These are phyloP conservation scores for Cotoneaster glaucophyllus DNA, from an alignment of 306 rosid species.

Conservation along the genomic window DNA sequence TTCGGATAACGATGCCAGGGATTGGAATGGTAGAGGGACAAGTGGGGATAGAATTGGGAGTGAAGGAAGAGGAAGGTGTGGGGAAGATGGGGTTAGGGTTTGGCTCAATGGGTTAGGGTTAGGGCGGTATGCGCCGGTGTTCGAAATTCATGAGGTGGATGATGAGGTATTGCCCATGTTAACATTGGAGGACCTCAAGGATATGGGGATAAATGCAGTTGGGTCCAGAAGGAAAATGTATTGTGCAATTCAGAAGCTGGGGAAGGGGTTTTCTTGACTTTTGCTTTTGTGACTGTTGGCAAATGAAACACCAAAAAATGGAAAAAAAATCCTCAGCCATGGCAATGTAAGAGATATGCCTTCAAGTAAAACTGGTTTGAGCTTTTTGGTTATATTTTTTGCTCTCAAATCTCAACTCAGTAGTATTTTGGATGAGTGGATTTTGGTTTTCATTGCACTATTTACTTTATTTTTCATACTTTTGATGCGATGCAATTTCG, in stretches of 20 bases:
- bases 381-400: constrained; percentile 26
- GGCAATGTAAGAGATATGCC: constrained; percentile 47
- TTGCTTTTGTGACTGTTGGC: constrained; percentile 13
- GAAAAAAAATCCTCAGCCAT: constrained; percentile 32
- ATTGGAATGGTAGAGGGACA: constrained; percentile 49
- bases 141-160: constrained; percentile 92
- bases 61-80: constrained; percentile 48
- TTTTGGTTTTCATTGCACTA: constrained; percentile 22
- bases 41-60: constrained; percentile 49
- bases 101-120: constrained; percentile 91
- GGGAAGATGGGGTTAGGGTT: constrained; percentile 81
- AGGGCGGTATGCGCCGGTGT: constrained; percentile 84
- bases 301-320: constrained; percentile 4
- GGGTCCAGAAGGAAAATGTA: constrained; percentile 87
- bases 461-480: constrained; percentile 15
- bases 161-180: constrained; percentile 90
- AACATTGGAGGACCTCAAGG: constrained; percentile 82
- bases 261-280: constrained; percentile 71
- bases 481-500: constrained; percentile 28
- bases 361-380: constrained; percentile 23
- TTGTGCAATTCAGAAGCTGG: constrained; percentile 86
- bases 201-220: constrained; percentile 88
- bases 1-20: constrained; percentile 67
- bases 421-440: constrained; percentile 39
- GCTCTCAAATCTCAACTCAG: constrained; percentile 20